Evolutionary conservation across 1,284 basidiomycete genomes (phyloP).

Genomic region (Amylostereum areolatum): DNA sequence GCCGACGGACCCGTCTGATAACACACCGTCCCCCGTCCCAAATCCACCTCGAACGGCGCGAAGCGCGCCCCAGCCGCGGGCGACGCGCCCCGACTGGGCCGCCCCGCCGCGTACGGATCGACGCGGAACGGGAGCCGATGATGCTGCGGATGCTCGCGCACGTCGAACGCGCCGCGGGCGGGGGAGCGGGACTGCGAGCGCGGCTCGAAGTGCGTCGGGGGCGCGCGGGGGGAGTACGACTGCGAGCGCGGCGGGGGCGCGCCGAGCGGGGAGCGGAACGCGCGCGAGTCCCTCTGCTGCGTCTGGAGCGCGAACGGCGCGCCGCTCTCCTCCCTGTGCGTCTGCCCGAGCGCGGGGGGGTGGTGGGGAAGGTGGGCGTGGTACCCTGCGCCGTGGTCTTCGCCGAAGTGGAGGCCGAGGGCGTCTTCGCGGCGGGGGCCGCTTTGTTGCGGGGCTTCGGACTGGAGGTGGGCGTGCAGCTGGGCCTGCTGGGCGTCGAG

Average conservation of each 20-base stretch:
- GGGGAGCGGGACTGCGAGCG: slow-evolving; percentile 4
- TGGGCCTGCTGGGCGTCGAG: slow-evolving; percentile 37
- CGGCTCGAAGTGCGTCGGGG: neutral
- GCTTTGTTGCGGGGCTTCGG: slow-evolving; percentile 3
- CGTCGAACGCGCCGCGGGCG: neutral
- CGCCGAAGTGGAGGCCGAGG: slow-evolving; percentile 26
- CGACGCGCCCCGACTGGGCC: too few species aligned
- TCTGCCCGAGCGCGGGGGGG: slow-evolving; percentile 1
- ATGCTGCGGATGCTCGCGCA: too few species aligned
- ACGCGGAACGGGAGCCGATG: too few species aligned
- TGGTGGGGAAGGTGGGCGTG: slow-evolving; percentile 1
- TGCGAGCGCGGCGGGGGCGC: slow-evolving; percentile 29
- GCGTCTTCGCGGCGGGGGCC: slow-evolving; percentile 16
- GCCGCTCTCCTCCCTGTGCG: neutral
- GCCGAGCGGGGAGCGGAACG: slow-evolving; percentile 23
- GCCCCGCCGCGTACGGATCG: too few species aligned
- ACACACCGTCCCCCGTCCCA: too few species aligned
- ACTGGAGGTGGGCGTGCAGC: slow-evolving; percentile 26
- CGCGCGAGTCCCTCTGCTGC: neutral
- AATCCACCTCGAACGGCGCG: too few species aligned
- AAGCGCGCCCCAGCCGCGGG: too few species aligned
- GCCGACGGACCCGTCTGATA: too few species aligned
- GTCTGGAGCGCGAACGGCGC: too few species aligned
- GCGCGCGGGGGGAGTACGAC: slow-evolving; percentile 26
- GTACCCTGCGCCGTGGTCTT: slow-evolving; percentile 11